Conservation (phyloP, 1,284 basidiomycete genomes). For the Puccinia novopanici region DNA sequence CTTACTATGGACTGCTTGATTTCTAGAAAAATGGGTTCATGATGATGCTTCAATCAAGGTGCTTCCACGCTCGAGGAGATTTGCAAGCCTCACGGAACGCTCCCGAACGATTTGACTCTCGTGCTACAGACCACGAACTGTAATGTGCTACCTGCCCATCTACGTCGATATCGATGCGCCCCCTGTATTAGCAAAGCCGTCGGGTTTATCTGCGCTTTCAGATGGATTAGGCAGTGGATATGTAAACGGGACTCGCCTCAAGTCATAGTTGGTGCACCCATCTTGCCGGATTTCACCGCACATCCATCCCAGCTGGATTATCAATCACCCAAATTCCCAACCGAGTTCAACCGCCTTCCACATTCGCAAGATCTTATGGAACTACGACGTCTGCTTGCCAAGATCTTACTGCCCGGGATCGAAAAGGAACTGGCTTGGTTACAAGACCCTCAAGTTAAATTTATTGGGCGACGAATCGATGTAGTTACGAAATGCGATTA, state of each 20-base stretch:
- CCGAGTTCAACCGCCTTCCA: slow-evolving; percentile 29
- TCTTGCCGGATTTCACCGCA: not conserved
- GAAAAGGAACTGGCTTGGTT: slow-evolving; percentile 26
- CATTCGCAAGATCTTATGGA: not conserved
- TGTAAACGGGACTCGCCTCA: too few species aligned
- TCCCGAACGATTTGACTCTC: slow-evolving; percentile 2
- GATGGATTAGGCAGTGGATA: too few species aligned
- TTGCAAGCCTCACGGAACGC: not conserved
- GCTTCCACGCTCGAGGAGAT: slow-evolving; percentile 13
- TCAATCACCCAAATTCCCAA: too few species aligned
- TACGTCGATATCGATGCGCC: slow-evolving; percentile 27
- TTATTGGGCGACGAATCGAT: slow-evolving; percentile 39
- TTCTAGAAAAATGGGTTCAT: not conserved
- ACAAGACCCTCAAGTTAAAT: slow-evolving; percentile 22
- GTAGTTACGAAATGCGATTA: slow-evolving; percentile 41
- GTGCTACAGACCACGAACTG: slow-evolving; percentile 26
- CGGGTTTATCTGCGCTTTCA: slow-evolving; percentile 35
- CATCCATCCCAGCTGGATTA: slow-evolving; percentile 1
- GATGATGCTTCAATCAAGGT: not conserved
- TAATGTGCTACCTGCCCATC: too few species aligned
- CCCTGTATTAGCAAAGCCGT: slow-evolving; percentile 5
- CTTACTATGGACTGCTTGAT: not conserved
- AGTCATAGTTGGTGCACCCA: slow-evolving; percentile 23
- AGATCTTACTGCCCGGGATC: slow-evolving; percentile 8
- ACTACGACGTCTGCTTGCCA: not conserved